Conservation (phyloP, 192 early-diverging fungal genomes). For the Backusella australiensis region DNA sequence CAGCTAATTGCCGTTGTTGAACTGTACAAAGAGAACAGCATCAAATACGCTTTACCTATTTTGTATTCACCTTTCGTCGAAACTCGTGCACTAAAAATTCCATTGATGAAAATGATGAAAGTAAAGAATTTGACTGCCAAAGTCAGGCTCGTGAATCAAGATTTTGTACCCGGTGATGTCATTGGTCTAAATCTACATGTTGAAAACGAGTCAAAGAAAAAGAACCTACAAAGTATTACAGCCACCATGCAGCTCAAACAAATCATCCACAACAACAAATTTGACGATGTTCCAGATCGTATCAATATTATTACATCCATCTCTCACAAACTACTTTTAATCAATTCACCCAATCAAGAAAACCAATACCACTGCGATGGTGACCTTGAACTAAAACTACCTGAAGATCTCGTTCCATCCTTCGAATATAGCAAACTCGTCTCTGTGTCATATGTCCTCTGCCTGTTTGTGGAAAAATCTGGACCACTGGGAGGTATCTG, state of each 20-base stretch:
- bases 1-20: constrained; percentile 6
- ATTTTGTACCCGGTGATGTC: constrained; percentile 18
- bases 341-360: neutral
- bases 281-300: neutral
- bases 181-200: neutral
- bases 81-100: constrained; percentile 11
- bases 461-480: neutral
- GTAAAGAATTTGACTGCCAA: neutral
- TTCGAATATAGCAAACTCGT: constrained; percentile 10
- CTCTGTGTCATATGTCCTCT: constrained; percentile 4
- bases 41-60: constrained; percentile 5
- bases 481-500: neutral
- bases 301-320: neutral
- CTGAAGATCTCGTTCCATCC: constrained; percentile 7
- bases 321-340: neutral
- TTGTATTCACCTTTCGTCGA: constrained; percentile 15
- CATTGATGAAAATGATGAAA: neutral
- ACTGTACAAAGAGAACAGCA: neutral
- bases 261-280: neutral
- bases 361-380: neutral
- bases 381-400: neutral
- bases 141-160: neutral
- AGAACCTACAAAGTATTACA: neutral
- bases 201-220: neutral
- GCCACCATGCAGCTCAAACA: constrained; percentile 1